Evolutionary conservation across 164 flowering plant species (phyloP), one percentile per base, ranked within the genome.

Genomic region (Amborella trichopoda): DNA sequence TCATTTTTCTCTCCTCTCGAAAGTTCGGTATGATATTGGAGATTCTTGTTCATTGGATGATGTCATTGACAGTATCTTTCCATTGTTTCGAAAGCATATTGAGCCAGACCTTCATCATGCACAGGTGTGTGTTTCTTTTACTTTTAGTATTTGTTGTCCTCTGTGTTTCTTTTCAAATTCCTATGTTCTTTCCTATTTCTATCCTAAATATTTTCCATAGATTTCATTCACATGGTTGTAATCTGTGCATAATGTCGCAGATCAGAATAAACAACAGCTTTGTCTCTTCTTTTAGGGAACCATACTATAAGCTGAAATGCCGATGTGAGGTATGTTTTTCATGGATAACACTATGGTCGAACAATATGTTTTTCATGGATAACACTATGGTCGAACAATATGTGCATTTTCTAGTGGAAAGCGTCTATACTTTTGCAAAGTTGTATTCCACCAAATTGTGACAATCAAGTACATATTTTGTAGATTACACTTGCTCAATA

Each of bases 21-120:
- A 93, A 78, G 99, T 93, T 58, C 75, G 55, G 52, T 73, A 93
- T 68, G 96, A 93, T 54, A 93, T 88, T 55, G 95, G 96, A 41
- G 95, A 93, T 60, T 72, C 96, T 33, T 75, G 94, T 67, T 88
- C 99, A 11, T 50, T 93, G 72, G 95, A 93, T 67, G 67, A 69
- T 66, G 81, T 93, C 28, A 88, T 88, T 52, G 99, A 93, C 71
- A 88, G 96, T 71, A 93, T 93, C 47, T 93, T 93, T 56, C 96
- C 99, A 32, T 71, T 88, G 67, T 93, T 93, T 66, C 80, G 94
- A 65, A 93, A 79, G 74, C 88, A 93, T 61, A 93, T 93, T 49
- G 99, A 93, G 63, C 94, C 99, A 45, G 96, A 93, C 66, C 88
- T 93, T 55, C 94, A 88, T 72, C 96, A 88, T 77, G 99, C 96